A percentile compares a stretch with the other conserved stretches of the same genome.
These are phyloP conservation scores for Trichomonas tenax DNA, from an alignment of 208 protist genomes.

Conservation along the genomic window DNA sequence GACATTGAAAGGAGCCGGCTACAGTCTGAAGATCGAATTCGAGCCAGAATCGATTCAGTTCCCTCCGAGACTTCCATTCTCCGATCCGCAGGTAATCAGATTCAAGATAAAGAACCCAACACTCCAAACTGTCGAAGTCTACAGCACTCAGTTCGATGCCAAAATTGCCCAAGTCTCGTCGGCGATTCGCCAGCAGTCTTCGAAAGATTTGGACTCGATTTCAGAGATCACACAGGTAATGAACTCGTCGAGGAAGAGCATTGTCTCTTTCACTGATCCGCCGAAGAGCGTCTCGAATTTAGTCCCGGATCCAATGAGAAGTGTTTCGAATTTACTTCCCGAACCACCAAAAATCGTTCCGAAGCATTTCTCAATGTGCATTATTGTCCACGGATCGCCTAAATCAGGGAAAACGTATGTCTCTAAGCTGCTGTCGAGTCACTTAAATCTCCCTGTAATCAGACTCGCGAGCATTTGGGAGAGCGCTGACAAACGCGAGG, in stretches of 20 bases:
- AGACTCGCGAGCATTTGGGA: background rate
- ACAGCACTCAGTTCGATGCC: background rate
- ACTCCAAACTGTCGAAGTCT: background rate
- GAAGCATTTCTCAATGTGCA: background rate
- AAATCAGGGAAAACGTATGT: background rate
- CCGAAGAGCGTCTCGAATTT: too few species aligned
- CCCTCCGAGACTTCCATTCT: background rate
- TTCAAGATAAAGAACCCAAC: background rate
- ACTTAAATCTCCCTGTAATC: background rate
- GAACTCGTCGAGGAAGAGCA: background rate
- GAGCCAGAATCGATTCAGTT: background rate
- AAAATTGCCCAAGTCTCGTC: background rate
- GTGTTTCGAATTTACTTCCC: too few species aligned
- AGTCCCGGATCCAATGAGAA: too few species aligned
- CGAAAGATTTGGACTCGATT: background rate
- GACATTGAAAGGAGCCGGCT: background rate
- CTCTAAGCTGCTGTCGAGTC: background rate
- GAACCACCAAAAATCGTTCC: background rate
- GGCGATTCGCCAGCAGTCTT: background rate
- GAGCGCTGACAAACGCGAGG: background rate
- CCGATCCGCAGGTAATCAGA: background rate
- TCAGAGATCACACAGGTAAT: background rate
- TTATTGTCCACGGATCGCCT: background rate
- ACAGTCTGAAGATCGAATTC: background rate
- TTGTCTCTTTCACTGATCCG: too few species aligned